Conservation (phyloP, 345 rosid genomes). For the Citrus sp. region DNA sequence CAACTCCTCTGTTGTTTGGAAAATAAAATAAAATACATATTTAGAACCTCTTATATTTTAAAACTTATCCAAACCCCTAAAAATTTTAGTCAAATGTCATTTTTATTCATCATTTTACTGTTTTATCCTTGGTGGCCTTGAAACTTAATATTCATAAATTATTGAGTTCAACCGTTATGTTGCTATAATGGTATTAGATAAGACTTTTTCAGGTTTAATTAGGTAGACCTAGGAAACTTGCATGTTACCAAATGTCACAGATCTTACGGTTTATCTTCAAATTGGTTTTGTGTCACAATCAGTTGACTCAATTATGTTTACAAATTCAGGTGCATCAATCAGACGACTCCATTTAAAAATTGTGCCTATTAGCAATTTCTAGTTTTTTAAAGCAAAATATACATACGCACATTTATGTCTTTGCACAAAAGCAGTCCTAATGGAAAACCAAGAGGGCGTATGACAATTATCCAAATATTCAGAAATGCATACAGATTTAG, state of each 20-base stretch:
- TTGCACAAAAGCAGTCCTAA: not conserved
- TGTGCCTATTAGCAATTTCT: no score
- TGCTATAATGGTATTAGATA: not conserved
- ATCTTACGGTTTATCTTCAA: conserved; percentile 10
- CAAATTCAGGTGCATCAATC: not conserved
- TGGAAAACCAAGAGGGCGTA: not conserved
- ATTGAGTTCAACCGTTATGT: not conserved
- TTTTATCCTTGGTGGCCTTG: no score
- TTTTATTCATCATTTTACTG: no score
- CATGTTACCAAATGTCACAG: conserved; percentile 21
- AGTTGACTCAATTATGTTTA: conserved; percentile 12
- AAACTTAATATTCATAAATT: no score
- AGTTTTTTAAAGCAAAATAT: no score
- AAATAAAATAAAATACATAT: no score
- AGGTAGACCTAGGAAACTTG: conserved; percentile 29
- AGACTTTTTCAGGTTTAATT: not conserved
- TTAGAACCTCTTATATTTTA: no score
- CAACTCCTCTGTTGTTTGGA: no score
- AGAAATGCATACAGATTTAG: no score
- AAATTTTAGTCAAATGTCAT: no score
- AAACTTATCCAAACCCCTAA: no score
- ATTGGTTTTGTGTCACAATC: conserved; percentile 21
- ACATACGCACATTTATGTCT: not conserved
- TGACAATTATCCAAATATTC: no score
- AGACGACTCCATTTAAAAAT: not conserved